Conservation (phyloP, 257 asterid genomes). For the Fraxinus pennsylvanica region DNA sequence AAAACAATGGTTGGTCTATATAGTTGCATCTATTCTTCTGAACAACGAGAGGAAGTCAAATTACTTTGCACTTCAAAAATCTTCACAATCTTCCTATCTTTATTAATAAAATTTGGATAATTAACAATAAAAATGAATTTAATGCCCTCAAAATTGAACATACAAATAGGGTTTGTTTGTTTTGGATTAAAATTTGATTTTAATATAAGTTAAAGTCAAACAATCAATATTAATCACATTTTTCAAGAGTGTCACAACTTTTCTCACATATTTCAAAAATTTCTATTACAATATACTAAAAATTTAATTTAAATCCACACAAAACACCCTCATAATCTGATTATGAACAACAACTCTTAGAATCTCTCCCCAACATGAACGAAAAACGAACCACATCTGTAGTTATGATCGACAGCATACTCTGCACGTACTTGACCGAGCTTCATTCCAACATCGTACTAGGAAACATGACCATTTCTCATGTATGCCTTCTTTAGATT, state of each 20-base stretch:
- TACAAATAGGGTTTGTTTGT: background rate
- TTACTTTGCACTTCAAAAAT: background rate
- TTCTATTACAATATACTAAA: too few species aligned
- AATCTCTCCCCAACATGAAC: slow-evolving; percentile 95
- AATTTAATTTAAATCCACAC: too few species aligned
- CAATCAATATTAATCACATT: too few species aligned
- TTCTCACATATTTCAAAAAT: too few species aligned
- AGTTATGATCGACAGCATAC: slow-evolving; percentile 84
- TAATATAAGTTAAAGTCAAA: too few species aligned
- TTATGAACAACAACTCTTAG: slow-evolving; percentile 24
- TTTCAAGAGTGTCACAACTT: too few species aligned
- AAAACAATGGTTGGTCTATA: background rate
- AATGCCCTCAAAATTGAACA: slow-evolving; percentile 9
- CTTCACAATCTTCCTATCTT: background rate
- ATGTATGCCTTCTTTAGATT: slow-evolving; percentile 84
- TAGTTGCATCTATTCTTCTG: too few species aligned
- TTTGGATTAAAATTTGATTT: too few species aligned
- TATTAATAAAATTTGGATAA: background rate
- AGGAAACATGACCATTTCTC: slow-evolving; percentile 85
- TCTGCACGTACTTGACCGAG: slow-evolving; percentile 85
- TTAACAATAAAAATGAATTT: background rate
- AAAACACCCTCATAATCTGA: background rate
- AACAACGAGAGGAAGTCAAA: too few species aligned
- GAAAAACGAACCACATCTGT: slow-evolving; percentile 82
- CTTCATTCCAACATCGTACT: slow-evolving; percentile 82